phyloP scores from a whole-genome alignment of 2,329 filamentous ascomycete genomes.

The Colletotrichum melonis region DNA sequence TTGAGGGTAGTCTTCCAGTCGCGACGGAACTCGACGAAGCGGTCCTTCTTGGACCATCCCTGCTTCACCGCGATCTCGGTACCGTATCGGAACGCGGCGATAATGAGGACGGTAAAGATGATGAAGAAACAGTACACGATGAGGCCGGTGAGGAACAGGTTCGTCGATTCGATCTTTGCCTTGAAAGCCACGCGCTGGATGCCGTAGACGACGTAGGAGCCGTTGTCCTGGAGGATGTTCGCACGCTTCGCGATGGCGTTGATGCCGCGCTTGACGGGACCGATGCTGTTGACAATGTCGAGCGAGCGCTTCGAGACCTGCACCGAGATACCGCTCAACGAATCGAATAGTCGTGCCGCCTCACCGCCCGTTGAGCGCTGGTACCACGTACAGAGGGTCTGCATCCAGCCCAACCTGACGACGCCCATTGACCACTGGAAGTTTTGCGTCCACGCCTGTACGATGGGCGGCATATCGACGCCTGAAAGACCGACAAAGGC shows the following conservation, averaged over 20 bases:
- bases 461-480: slow-evolving; percentile 86
- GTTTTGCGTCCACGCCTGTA: slow-evolving; percentile 94
- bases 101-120: slow-evolving; percentile 76
- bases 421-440: slow-evolving; percentile 99
- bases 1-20: slow-evolving; percentile 94
- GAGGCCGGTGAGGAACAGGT: slow-evolving; percentile 92
- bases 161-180: slow-evolving; percentile 86
- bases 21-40: slow-evolving; percentile 93
- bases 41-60: slow-evolving; percentile 83
- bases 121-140: slow-evolving; percentile 91
- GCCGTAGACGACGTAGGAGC: slow-evolving; percentile 76
- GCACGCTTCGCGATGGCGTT: slow-evolving; percentile 60
- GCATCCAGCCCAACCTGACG: slow-evolving; percentile 85
- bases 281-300: slow-evolving; percentile 45
- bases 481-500: slow-evolving; percentile 89
- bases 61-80: slow-evolving; percentile 82
- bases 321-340: slow-evolving; percentile 79
- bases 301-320: slow-evolving; percentile 77
- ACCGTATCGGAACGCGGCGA: slow-evolving; percentile 82
- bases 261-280: slow-evolving; percentile 60
- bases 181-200: slow-evolving; percentile 92
- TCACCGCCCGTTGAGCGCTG: slow-evolving; percentile 91
- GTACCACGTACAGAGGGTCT: slow-evolving; percentile 93
- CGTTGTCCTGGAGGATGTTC: slow-evolving; percentile 64
- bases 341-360: slow-evolving; percentile 81